Conservation (phyloP, 2,329 filamentous ascomycete genomes). For the Teratosphaeriaceae sp. region DNA sequence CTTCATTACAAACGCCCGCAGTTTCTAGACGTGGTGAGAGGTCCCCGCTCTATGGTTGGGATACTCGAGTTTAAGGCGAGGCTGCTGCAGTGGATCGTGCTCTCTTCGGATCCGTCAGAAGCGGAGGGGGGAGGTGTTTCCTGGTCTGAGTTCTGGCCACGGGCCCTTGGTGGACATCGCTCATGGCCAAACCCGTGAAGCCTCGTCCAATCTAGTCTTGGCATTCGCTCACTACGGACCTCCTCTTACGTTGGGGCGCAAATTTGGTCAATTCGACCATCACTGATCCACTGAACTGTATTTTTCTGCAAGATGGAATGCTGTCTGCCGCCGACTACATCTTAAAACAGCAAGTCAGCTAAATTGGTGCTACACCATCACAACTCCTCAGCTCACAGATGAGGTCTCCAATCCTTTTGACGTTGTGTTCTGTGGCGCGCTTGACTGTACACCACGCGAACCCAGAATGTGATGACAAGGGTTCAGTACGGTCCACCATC, state of each 20-base stretch:
- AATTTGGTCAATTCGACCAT: not conserved
- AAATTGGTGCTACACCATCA: slow-evolving; percentile 1
- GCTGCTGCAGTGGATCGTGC: not conserved
- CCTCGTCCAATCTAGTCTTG: not conserved
- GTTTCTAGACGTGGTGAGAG: not conserved
- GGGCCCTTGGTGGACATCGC: not conserved
- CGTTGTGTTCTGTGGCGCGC: not conserved
- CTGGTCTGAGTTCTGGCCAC: not conserved
- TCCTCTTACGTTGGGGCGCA: not conserved
- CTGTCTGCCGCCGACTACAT: not conserved
- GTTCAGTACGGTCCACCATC: slow-evolving; percentile 1
- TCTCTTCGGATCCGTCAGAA: not conserved
- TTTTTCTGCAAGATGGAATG: not conserved
- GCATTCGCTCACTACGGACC: not conserved
- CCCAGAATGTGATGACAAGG: slow-evolving; percentile 1
- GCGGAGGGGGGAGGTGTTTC: not conserved
- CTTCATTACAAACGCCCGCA: not conserved
- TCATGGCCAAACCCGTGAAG: not conserved
- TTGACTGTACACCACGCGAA: slow-evolving; percentile 1
- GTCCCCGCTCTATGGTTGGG: not conserved
- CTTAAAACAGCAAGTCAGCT: not conserved
- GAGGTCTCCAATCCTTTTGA: not conserved
- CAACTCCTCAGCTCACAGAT: not conserved
- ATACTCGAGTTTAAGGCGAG: not conserved
- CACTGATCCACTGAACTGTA: not conserved